phyloP scores from a whole-genome alignment of 163 green algal species.

The Volvox carteri region DNA sequence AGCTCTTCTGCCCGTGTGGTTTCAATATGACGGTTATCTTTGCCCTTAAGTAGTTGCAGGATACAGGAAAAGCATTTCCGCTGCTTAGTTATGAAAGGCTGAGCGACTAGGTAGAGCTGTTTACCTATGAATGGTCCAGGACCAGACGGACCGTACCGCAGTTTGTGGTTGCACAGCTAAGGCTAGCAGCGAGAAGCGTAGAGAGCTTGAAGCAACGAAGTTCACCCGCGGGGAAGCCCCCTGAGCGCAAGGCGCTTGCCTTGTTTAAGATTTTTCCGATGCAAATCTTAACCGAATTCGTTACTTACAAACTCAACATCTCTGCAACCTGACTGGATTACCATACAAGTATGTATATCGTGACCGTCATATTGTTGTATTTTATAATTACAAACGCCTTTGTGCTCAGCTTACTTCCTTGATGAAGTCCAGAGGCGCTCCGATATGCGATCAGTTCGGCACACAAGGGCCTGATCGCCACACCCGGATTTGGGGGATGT shows the following conservation, averaged over 20 bases:
- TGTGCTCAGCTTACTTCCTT: no score
- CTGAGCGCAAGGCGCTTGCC: not conserved
- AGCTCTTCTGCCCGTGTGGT: not conserved
- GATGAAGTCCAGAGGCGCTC: no score
- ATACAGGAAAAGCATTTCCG: not conserved
- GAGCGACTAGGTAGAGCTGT: no score
- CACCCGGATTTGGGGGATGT: no score
- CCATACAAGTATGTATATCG: no score
- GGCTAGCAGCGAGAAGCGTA: not conserved
- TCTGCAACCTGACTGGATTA: not conserved
- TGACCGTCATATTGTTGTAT: no score
- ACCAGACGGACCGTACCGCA: not conserved
- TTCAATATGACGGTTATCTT: not conserved
- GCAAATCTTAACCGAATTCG: slow-evolving; percentile 8
- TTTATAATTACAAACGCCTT: no score
- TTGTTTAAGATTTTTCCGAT: not conserved
- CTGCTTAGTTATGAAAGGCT: not conserved
- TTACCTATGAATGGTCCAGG: not conserved
- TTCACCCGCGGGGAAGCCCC: not conserved
- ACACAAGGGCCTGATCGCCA: no score
- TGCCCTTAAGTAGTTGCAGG: not conserved
- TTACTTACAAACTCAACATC: no score
- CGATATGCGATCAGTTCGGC: no score
- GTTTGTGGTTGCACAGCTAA: not conserved
- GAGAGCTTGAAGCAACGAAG: not conserved